Conservation (phyloP, 1,139 yeast species). For the Geotrichum histeridarum region DNA sequence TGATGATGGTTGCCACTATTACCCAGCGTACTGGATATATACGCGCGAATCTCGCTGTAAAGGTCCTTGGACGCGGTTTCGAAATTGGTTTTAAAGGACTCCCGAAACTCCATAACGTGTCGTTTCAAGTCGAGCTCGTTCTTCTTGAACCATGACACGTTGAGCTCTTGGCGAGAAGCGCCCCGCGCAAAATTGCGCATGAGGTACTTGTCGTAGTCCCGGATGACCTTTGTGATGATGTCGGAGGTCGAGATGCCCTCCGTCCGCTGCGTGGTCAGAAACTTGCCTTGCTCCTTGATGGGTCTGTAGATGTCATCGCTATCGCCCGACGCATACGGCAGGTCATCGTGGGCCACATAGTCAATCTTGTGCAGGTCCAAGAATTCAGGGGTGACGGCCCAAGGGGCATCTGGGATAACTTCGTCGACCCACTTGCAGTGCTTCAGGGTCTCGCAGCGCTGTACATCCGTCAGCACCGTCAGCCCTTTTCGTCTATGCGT, state of each 20-base stretch:
- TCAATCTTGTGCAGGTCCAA: conserved; percentile 75
- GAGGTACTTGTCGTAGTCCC: conserved; percentile 92
- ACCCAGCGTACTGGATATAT: conserved; percentile 33
- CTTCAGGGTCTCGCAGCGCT: conserved; percentile 77
- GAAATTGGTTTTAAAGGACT: conserved; percentile 72
- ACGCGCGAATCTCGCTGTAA: conserved; percentile 68
- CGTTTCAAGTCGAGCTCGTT: conserved; percentile 91
- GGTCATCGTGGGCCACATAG: conserved; percentile 95
- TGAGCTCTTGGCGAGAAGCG: conserved; percentile 90
- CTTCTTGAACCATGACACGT: conserved; percentile 95
- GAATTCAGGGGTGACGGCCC: conserved; percentile 87
- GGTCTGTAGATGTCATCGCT: conserved; percentile 90
- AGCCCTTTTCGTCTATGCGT: conserved; percentile 91
- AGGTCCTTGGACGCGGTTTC: conserved; percentile 75
- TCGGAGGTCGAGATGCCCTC: conserved; percentile 95
- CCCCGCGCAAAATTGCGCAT: conserved; percentile 97
- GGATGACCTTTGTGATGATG: conserved; percentile 86
- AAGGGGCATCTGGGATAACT: conserved; percentile 88
- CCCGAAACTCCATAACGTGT: conserved; percentile 80
- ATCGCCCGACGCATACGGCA: conserved; percentile 88
- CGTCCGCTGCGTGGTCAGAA: conserved; percentile 90
- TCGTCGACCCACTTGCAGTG: conserved; percentile 98
- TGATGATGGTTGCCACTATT: conserved; percentile 17
- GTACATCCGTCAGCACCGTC: conserved; percentile 82
- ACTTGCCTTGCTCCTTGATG: conserved; percentile 83